These are phyloP conservation scores for Phaseolus lunatus DNA, from an alignment of 306 rosid genomes.

Conservation along the genomic window DNA sequence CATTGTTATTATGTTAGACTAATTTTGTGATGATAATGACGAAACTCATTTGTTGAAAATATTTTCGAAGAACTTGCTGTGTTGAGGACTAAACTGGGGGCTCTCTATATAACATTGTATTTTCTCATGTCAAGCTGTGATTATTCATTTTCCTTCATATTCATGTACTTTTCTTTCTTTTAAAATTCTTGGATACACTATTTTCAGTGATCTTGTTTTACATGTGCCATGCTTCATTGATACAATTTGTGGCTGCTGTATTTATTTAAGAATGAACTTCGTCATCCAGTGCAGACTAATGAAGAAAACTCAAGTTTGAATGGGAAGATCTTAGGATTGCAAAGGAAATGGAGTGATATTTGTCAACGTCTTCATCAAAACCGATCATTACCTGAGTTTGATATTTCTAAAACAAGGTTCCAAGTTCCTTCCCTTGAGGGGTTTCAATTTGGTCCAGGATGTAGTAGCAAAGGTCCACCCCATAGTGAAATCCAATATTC, in stretches of 20 bases:
- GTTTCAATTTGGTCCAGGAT: constrained; percentile 51
- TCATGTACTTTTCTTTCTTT: constrained; percentile 3
- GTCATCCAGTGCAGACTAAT: constrained; percentile 77
- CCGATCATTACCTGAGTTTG: constrained; percentile 54
- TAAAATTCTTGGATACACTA: constrained; percentile 14
- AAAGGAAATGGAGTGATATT: constrained; percentile 78
- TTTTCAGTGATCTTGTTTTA: constrained; percentile 36
- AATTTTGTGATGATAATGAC: neutral
- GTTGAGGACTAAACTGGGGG: neutral
- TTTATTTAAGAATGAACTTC: constrained; percentile 54
- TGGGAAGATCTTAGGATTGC: constrained; percentile 57
- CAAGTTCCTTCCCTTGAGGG: constrained; percentile 58
- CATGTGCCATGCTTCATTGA: constrained; percentile 5
- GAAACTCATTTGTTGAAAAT: neutral
- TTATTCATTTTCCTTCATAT: neutral
- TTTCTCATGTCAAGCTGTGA: neutral
- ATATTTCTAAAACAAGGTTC: constrained; percentile 51
- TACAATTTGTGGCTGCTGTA: constrained; percentile 40
- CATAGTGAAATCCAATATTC: constrained; percentile 49
- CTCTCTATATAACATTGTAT: neutral
- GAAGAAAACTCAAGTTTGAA: constrained; percentile 60
- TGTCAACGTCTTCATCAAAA: constrained; percentile 67
- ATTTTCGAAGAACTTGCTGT: neutral
- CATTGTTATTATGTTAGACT: too few species aligned
- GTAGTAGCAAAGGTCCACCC: constrained; percentile 54